phyloP scores from a whole-genome alignment of 2,329 filamentous ascomycete genomes.

The Diplodia intermedia region DNA sequence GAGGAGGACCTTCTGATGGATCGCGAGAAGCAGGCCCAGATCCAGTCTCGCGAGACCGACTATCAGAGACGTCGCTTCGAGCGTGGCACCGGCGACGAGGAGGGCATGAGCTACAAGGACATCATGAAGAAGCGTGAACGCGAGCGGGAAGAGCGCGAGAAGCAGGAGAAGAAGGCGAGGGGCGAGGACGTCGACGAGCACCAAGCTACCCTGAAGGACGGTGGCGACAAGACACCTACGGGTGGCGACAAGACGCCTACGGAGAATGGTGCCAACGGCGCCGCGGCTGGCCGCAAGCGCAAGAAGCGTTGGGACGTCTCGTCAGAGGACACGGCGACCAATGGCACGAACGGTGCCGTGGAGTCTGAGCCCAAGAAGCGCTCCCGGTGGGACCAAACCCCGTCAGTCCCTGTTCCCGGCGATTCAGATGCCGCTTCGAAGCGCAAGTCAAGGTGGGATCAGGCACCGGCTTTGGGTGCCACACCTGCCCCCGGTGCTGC shows the following conservation, averaged over 20 bases:
- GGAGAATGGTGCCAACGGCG: constrained; percentile 73
- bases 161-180: constrained; percentile 74
- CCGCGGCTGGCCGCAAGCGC: constrained; percentile 68
- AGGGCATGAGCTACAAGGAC: constrained; percentile 84
- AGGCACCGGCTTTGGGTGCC: constrained; percentile 73
- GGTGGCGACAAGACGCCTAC: constrained; percentile 8
- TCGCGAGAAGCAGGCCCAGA: constrained; percentile 87
- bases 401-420: constrained; percentile 58
- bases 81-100: constrained; percentile 75
- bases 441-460: constrained; percentile 88
- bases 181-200: constrained; percentile 70
- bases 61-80: constrained; percentile 97
- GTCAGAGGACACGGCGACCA: constrained; percentile 61
- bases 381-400: constrained; percentile 88
- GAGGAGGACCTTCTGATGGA: constrained; percentile 89
- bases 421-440: constrained; percentile 58
- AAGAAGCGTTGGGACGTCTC: constrained; percentile 95
- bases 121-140: constrained; percentile 90
- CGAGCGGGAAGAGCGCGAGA: constrained; percentile 84
- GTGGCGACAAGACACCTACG: constrained; percentile 61
- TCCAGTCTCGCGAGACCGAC: constrained; percentile 91
- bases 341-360: constrained; percentile 41
- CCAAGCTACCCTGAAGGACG: constrained; percentile 74
- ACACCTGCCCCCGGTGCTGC: constrained; percentile 72
- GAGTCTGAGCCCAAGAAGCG: constrained; percentile 62